Evolutionary conservation across 163 green algal species (phyloP), one percentile per base, ranked within the genome.

Genomic region (Scenedesmus sp.): DNA sequence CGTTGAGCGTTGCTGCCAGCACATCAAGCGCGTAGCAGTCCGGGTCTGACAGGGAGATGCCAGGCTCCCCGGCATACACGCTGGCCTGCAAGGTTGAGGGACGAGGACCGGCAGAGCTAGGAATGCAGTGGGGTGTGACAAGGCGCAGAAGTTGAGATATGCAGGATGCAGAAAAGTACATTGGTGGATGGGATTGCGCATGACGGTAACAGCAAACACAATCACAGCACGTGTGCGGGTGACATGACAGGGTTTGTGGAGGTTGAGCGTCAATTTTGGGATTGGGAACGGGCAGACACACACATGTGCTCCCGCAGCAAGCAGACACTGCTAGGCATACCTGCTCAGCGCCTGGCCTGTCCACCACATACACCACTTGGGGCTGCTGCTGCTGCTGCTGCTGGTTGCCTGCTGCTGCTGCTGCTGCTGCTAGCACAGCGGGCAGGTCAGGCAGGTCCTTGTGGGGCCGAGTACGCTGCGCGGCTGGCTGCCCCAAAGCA

Each of bases 1-100:
- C 94, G 90, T 99, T 99, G 84, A 99, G 95, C 33, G 97, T 91
- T 56, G 90, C 88, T 26, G 88, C 91, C 51, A 99, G 93, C 33
- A 98, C 93, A 46, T 98, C 96, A 59, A 99, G 94, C 0, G 95
- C 84, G 30, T 91, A 95, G 22, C 92, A 78, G 88, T 98, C 97
- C 0, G 95, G 95, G 89, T 99, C 96, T 9, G 87, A 79, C 40
- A 98, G 88, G 3, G 80, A 46, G 3, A 98, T 94, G 37, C 97
- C 97, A 15, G 95, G 91, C 94, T 98, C 96, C 0, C 93, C 95
- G 22, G 94, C 81, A 0, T 91, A 91, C 76, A 99, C 94, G 68
- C 89, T 96, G 4, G 95, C 92, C 93, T 98, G 95, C 73, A 68
- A n/a, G n/a, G n/a, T n/a, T n/a, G n/a, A n/a, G n/a, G n/a, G n/a